These are phyloP conservation scores for Diaporthe humulicola DNA, from an alignment of 2,329 filamentous ascomycete species.

Conservation along the genomic window DNA sequence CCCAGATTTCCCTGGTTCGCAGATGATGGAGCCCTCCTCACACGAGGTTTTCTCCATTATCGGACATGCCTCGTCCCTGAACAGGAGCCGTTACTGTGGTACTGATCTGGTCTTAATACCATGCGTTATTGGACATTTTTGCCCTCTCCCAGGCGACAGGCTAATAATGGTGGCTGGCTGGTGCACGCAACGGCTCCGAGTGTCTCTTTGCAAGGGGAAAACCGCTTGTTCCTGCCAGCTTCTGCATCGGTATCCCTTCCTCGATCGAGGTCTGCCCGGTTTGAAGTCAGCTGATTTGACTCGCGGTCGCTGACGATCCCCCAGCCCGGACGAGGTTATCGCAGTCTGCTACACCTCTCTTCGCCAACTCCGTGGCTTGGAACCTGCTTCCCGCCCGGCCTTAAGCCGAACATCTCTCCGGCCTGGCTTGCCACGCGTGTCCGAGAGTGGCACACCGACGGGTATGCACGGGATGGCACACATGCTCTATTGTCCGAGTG, in stretches of 20 bases:
- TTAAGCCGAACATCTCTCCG: not conserved
- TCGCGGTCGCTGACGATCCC: not conserved
- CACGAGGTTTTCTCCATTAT: slow-evolving; percentile 21
- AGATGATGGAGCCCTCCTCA: slow-evolving; percentile 11
- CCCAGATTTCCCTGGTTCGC: slow-evolving; percentile 4
- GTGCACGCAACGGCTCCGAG: not conserved
- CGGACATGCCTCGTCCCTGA: slow-evolving; percentile 20
- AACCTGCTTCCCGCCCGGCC: slow-evolving; percentile 4
- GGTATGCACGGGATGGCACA: not conserved
- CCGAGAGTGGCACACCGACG: slow-evolving; percentile 22
- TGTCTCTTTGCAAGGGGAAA: not conserved
- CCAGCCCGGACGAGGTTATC: not conserved
- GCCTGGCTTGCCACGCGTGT: slow-evolving; percentile 18
- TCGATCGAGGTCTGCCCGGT: not conserved
- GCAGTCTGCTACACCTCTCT: not conserved
- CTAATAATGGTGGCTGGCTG: slow-evolving; percentile 21
- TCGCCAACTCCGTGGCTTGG: not conserved
- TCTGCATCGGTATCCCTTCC: slow-evolving; percentile 25
- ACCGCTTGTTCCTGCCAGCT: not conserved
- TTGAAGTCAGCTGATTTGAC: slow-evolving; percentile 3
- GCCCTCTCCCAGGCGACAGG: not conserved
- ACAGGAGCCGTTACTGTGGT: slow-evolving; percentile 3
- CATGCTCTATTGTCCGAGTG: not conserved
- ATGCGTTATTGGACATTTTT: not conserved
- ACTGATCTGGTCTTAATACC: not conserved